Percentiles rank a stretch among this genome's conserved stretches.
Evolutionary conservation across 1,284 basidiomycete genomes (phyloP).

Genomic region (Ganoderma lucidum): DNA sequence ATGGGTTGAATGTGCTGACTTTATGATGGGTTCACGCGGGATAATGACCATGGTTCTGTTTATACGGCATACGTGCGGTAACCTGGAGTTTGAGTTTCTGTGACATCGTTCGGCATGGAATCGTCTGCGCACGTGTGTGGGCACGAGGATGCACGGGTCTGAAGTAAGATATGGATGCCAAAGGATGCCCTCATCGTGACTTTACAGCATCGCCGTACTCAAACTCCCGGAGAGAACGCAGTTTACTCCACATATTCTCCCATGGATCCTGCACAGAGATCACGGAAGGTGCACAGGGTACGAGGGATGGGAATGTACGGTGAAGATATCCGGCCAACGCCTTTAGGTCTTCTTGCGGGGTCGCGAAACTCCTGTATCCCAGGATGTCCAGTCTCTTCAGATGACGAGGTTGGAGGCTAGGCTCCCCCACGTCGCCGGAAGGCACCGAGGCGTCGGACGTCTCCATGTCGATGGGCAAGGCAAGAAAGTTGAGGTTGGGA

Average conservation of each 20-base stretch:
- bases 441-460: background rate
- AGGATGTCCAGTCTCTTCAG: constrained; percentile 9
- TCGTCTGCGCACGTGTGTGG: background rate
- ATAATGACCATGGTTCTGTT: background rate
- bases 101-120: background rate
- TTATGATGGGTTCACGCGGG: constrained; percentile 11
- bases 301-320: background rate
- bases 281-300: background rate
- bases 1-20: constrained; percentile 29
- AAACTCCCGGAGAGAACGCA: background rate
- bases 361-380: background rate
- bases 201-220: background rate
- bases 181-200: background rate
- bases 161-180: background rate
- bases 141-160: background rate
- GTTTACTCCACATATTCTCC: background rate
- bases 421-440: no score
- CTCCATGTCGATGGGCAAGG: constrained; percentile 3
- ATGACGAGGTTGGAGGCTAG: background rate
- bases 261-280: background rate
- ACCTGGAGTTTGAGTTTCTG: background rate
- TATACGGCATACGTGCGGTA: background rate
- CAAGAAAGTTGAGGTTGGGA: background rate
- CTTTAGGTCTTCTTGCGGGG: background rate
- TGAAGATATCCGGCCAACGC: background rate